A percentile compares a stretch with the other conserved stretches of the same genome.
Evolutionary conservation across 768 basidiomycete species (phyloP).

Genomic region (Boletus rufocinnamomeus): DNA sequence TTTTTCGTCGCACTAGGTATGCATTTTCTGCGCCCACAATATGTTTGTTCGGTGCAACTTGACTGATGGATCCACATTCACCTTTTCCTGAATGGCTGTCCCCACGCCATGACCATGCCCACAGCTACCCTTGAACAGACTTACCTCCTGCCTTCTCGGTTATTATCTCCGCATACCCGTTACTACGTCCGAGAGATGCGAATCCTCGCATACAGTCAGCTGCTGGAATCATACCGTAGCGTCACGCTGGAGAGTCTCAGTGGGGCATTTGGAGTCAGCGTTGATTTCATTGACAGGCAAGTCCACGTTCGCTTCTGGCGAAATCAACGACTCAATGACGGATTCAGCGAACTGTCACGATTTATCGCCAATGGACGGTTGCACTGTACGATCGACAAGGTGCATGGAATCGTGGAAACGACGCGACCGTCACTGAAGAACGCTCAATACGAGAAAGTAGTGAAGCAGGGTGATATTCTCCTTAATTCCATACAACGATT

Average conservation of each 20-base stretch:
- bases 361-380: conserved; percentile 89
- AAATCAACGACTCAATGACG: neutral
- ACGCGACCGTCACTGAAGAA: conserved; percentile 76
- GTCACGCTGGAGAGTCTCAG: conserved; percentile 87
- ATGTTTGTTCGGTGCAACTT: neutral
- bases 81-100: neutral
- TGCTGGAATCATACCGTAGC: conserved; percentile 89
- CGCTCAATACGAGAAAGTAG: conserved; percentile 89
- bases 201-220: conserved; percentile 87
- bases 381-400: conserved; percentile 90
- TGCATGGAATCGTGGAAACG: conserved; percentile 92
- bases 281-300: conserved; percentile 84
- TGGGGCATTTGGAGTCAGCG: conserved; percentile 85
- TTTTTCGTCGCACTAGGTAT: conserved; percentile 89
- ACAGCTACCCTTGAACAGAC: conserved; percentile 86
- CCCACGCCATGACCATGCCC: neutral
- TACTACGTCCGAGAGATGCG: conserved; percentile 96
- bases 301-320: conserved; percentile 33
- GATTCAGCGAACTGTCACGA: conserved; percentile 76
- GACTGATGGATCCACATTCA: conserved; percentile 9
- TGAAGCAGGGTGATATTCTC: conserved; percentile 89
- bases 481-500: conserved; percentile 85
- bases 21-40: conserved; percentile 18
- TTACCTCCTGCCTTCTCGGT: conserved; percentile 82
- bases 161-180: conserved; percentile 82